Evolutionary conservation across 352 stramenopile genomes (phyloP).

Genomic region (Pythium sukuiense): DNA sequence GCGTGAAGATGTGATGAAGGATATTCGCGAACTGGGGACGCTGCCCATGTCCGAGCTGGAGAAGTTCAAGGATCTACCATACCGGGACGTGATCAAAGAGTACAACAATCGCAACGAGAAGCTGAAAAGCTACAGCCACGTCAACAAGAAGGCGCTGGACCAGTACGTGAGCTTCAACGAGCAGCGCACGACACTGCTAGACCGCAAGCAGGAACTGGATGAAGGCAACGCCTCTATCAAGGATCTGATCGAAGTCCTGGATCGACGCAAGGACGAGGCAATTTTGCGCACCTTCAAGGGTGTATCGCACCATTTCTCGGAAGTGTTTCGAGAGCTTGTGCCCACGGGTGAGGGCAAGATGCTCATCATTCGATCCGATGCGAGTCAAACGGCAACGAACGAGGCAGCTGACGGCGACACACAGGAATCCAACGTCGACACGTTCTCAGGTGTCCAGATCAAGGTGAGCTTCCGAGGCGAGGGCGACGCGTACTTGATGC

Average conservation of each 20-base stretch:
- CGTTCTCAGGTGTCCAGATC: slow-evolving; percentile 98
- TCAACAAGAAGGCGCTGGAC: slow-evolving; percentile 99
- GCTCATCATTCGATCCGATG: slow-evolving; percentile 94
- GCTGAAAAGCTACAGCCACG: slow-evolving; percentile 97
- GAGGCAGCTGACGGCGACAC: slow-evolving; percentile 17
- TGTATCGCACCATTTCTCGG: slow-evolving; percentile 97
- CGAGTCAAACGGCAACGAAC: slow-evolving; percentile 24
- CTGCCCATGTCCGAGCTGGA: slow-evolving; percentile 93
- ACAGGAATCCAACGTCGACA: slow-evolving; percentile 69
- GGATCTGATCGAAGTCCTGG: slow-evolving; percentile 88
- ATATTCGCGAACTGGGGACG: slow-evolving; percentile 97
- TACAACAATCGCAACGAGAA: slow-evolving; percentile 95
- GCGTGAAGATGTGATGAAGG: slow-evolving; percentile 93
- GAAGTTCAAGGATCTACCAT: slow-evolving; percentile 87
- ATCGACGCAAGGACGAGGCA: slow-evolving; percentile 97
- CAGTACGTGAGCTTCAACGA: slow-evolving; percentile 99
- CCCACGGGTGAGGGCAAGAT: slow-evolving; percentile 95
- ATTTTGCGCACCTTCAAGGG: slow-evolving; percentile 99
- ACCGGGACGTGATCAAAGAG: slow-evolving; percentile 92
- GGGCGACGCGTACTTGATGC: slow-evolving; percentile 97
- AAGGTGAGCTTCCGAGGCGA: slow-evolving; percentile 97
- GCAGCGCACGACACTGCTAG: slow-evolving; percentile 87
- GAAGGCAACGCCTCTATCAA: slow-evolving; percentile 90
- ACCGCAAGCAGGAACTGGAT: slow-evolving; percentile 96
- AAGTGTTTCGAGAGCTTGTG: slow-evolving; percentile 98